Percentiles rank a stretch among this genome's conserved stretches.
These are phyloP conservation scores for Aspergillus sp. DNA, from an alignment of 2,329 filamentous ascomycete genomes.

Conservation along the genomic window DNA sequence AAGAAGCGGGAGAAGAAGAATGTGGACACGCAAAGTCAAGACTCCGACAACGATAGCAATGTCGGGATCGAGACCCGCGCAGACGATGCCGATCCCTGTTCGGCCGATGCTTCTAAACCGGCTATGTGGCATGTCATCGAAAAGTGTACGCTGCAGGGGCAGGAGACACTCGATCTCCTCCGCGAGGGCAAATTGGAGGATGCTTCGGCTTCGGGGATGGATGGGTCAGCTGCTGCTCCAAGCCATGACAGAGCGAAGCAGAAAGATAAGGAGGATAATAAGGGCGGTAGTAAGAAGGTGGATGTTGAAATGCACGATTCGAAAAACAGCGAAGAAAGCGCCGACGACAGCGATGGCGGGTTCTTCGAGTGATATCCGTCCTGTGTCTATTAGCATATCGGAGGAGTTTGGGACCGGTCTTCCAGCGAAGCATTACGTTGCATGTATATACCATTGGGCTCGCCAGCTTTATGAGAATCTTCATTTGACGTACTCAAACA, in stretches of 20 bases:
- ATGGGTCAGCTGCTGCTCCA: background rate
- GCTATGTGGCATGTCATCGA: constrained; percentile 38
- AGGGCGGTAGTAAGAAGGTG: constrained; percentile 4
- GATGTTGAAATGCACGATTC: constrained; percentile 4
- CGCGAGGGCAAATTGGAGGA: constrained; percentile 32
- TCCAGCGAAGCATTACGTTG: too few relatives aligned
- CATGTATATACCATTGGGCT: too few relatives aligned
- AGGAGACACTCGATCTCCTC: constrained; percentile 29
- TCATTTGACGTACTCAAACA: too few relatives aligned
- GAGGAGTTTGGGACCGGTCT: background rate
- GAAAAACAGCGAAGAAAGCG: constrained; percentile 8
- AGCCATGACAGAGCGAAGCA: constrained; percentile 7
- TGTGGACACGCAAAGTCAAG: too few relatives aligned
- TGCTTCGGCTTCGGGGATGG: too few relatives aligned
- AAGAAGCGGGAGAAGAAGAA: constrained; percentile 10
- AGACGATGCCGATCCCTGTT: too few relatives aligned
- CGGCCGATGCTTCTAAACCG: constrained; percentile 21
- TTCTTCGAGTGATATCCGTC: constrained; percentile 24
- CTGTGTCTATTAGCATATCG: background rate
- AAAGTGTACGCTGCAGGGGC: constrained; percentile 33
- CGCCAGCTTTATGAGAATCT: too few relatives aligned
- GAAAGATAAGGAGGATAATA: constrained; percentile 6
- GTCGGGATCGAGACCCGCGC: constrained; percentile 10
- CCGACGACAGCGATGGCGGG: constrained; percentile 30
- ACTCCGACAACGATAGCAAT: constrained; percentile 6